Percentiles rank a stretch among this genome's conserved stretches.
Conservation (phyloP, 148 eudicot genomes). For the Rhododendron kiyosumense region DNA sequence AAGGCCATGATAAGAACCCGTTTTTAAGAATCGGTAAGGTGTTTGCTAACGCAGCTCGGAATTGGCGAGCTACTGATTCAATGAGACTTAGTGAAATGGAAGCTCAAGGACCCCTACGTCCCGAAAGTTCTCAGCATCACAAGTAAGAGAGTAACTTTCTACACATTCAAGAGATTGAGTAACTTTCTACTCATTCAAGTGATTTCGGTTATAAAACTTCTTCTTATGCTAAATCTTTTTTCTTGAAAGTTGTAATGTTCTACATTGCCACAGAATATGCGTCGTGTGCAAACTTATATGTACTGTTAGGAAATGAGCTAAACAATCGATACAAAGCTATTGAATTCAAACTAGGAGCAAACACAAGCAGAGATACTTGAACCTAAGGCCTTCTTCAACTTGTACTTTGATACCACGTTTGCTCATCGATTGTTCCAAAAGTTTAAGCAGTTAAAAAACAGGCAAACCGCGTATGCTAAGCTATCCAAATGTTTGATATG, state of each 20-base stretch:
- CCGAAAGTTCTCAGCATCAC: conserved; percentile 41
- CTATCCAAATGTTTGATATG: not conserved
- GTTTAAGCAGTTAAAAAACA: not conserved
- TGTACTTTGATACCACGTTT: too few relatives aligned
- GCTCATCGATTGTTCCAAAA: not conserved
- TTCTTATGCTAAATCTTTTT: conserved; percentile 36
- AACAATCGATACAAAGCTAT: too few relatives aligned
- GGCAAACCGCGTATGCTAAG: not conserved
- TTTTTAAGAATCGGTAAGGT: conserved; percentile 58
- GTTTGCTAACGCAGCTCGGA: conserved; percentile 50
- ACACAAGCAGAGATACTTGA: too few relatives aligned
- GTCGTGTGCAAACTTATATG: too few relatives aligned
- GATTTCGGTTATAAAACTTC: conserved; percentile 31
- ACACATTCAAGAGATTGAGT: not conserved
- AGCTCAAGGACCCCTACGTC: conserved; percentile 33
- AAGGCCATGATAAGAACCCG: conserved; percentile 43
- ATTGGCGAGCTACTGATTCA: conserved; percentile 39
- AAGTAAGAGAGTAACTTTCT: conserved; percentile 29
- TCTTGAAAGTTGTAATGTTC: not conserved
- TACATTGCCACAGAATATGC: not conserved
- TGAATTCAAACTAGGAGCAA: too few relatives aligned
- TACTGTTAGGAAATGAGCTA: too few relatives aligned
- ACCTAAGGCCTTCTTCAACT: too few relatives aligned
- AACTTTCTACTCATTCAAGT: not conserved
- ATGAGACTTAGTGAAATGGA: conserved; percentile 33